Evolutionary conservation across 768 basidiomycete species (phyloP).

Genomic region (Boletus pseudo-olivaceus): DNA sequence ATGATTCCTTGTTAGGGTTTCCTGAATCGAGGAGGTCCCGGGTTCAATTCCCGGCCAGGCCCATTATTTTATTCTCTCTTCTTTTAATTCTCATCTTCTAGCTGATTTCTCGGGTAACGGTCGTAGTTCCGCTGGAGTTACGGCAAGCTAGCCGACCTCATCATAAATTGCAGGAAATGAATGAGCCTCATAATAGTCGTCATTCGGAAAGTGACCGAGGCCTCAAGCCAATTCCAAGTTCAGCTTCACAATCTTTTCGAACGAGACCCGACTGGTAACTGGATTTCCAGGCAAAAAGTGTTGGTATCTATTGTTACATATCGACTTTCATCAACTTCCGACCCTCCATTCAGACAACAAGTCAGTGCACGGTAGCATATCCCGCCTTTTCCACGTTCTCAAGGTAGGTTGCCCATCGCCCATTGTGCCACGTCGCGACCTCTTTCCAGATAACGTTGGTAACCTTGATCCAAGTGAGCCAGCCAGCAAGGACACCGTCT

Average conservation of each 20-base stretch:
- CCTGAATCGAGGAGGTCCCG: constrained; percentile 52
- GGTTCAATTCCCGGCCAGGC: constrained; percentile 60
- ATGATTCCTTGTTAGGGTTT: constrained; percentile 62
- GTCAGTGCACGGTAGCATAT: constrained; percentile 26
- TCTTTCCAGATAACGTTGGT: constrained; percentile 33
- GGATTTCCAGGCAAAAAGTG: neutral
- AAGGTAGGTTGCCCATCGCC: constrained; percentile 37
- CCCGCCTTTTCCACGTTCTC: constrained; percentile 27
- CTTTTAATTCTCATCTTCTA: neutral
- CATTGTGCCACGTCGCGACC: constrained; percentile 35
- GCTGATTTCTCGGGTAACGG: neutral
- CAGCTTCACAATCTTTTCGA: neutral
- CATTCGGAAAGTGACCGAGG: too few relatives aligned
- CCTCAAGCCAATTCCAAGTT: neutral
- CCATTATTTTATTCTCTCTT: constrained; percentile 15
- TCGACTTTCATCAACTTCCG: neutral
- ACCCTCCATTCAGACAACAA: neutral
- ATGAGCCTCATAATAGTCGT: too few relatives aligned
- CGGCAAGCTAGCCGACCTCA: neutral
- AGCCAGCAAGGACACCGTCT: constrained; percentile 34
- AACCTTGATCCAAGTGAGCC: constrained; percentile 35
- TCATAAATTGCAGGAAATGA: neutral
- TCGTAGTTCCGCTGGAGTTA: constrained; percentile 3
- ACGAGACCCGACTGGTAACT: neutral
- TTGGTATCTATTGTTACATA: neutral